A percentile compares a stretch with the other conserved stretches of the same genome.
Conservation (phyloP, 352 stramenopile genomes). For the Phytopythium chamaehyphon region DNA sequence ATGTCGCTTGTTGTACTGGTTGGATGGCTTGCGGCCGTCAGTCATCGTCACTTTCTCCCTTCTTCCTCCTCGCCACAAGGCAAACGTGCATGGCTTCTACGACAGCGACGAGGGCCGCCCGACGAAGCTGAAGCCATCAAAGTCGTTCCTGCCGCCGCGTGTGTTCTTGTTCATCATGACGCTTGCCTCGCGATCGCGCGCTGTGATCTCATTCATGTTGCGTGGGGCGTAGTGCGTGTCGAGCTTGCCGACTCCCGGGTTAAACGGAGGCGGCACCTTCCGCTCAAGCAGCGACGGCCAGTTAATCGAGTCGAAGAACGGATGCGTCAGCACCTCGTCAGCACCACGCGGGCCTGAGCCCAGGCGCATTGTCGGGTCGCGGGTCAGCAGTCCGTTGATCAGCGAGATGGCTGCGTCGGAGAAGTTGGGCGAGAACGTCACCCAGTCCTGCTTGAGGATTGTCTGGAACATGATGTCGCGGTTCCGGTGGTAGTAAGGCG, state of each 20-base stretch:
- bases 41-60: slow-evolving; percentile 7
- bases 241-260: slow-evolving; percentile 84
- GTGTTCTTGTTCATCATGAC: slow-evolving; percentile 53
- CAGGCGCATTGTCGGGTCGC: slow-evolving; percentile 93
- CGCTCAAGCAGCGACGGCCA: slow-evolving; percentile 87
- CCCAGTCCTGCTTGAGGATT: slow-evolving; percentile 89
- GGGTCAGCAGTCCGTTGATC: slow-evolving; percentile 94
- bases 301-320: slow-evolving; percentile 91
- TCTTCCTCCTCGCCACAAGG: too few relatives aligned
- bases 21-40: background rate
- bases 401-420: slow-evolving; percentile 86
- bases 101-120: slow-evolving; percentile 74
- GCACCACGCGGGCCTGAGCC: slow-evolving; percentile 89
- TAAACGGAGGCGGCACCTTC: slow-evolving; percentile 80
- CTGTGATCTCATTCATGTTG: slow-evolving; percentile 87
- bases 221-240: slow-evolving; percentile 85
- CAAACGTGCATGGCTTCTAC: slow-evolving; percentile 20
- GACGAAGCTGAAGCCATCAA: slow-evolving; percentile 90
- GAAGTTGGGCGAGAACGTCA: slow-evolving; percentile 95
- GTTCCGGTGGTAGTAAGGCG: slow-evolving; percentile 89
- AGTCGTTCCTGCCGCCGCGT: slow-evolving; percentile 51
- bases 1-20: too few relatives aligned
- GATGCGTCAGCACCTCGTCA: slow-evolving; percentile 88
- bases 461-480: slow-evolving; percentile 91
- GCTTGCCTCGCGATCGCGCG: slow-evolving; percentile 76